phyloP scores from a whole-genome alignment of 768 basidiomycete genomes.

The Suillus placidus region DNA sequence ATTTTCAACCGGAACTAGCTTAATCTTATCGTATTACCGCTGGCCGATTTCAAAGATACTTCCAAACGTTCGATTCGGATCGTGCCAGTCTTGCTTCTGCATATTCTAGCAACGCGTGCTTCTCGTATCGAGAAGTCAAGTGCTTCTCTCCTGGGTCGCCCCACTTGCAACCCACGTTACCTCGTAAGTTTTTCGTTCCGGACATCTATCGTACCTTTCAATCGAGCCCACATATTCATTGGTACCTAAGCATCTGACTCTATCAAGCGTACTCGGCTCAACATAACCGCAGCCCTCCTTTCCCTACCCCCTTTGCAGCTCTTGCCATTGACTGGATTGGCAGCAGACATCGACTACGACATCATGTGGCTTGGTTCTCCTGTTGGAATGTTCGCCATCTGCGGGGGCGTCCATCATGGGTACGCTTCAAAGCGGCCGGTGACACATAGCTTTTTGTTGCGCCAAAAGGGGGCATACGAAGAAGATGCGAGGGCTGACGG shows the following conservation, averaged over 20 bases:
- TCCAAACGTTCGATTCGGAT: conserved; percentile 35
- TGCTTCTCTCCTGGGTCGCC: conserved; percentile 4
- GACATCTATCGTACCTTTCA: conserved; percentile 2
- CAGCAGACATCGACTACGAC: conserved; percentile 30
- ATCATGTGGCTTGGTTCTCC: conserved; percentile 32
- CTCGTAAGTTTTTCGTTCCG: conserved; percentile 20
- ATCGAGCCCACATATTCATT: conserved; percentile 1
- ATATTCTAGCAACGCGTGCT: conserved; percentile 33
- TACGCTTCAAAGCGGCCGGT: conserved; percentile 20
- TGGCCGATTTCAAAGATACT: conserved; percentile 24
- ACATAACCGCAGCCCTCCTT: conserved; percentile 29
- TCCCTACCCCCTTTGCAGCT: conserved; percentile 30
- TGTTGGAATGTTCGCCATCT: conserved; percentile 32
- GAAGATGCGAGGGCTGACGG: conserved; percentile 33
- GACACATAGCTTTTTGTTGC: conserved; percentile 34
- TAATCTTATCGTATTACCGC: conserved; percentile 13
- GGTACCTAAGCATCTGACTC: conserved; percentile 4
- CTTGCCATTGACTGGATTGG: background rate
- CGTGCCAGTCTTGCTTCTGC: conserved; percentile 37
- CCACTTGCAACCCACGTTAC: conserved; percentile 12
- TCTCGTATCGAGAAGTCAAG: conserved; percentile 31
- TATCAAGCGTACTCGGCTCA: conserved; percentile 27
- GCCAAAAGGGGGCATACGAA: conserved; percentile 29
- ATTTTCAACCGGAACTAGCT: background rate
- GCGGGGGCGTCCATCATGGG: conserved; percentile 17